Evolutionary conservation across 164 flowering plant genomes (phyloP).

Genomic region (Echeveria elegans): DNA sequence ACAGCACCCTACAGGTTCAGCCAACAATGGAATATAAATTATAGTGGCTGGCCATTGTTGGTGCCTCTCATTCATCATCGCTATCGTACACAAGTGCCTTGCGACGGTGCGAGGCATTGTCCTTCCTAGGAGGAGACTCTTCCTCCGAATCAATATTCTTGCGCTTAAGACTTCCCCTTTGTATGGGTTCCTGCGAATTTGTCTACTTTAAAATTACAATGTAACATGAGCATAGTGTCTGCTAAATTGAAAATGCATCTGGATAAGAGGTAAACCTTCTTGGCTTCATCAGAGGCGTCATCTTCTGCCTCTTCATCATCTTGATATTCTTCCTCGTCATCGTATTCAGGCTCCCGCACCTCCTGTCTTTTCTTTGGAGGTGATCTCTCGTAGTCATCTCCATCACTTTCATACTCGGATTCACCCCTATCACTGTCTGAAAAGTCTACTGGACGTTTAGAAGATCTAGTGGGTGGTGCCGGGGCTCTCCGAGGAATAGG

Average conservation of each 20-base stretch:
- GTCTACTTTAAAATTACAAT: background rate
- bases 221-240: too few relatives aligned
- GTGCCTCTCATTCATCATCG: conserved; percentile 52
- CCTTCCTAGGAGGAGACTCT: conserved; percentile 74
- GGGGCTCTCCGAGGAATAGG: conserved; percentile 58
- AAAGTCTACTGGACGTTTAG: conserved; percentile 53
- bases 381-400: conserved; percentile 62
- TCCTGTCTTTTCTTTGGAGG: conserved; percentile 41
- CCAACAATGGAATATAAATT: too few relatives aligned
- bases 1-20: too few relatives aligned
- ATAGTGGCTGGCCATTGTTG: background rate
- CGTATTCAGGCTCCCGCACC: conserved; percentile 54
- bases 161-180: conserved; percentile 38
- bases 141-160: conserved; percentile 78
- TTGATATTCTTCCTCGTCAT: conserved; percentile 22
- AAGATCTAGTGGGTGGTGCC: conserved; percentile 35
- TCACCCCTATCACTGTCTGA: conserved; percentile 90
- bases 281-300: conserved; percentile 53
- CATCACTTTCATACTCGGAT: conserved; percentile 93
- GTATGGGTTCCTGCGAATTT: conserved; percentile 51
- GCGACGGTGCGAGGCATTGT: conserved; percentile 50
- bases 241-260: background rate
- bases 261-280: conserved; percentile 27
- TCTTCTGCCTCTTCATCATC: conserved; percentile 49
- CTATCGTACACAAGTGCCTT: conserved; percentile 67